Base-by-base conservation (phyloP, 2,329 filamentous ascomycete genomes). In the Calonectria hongkongensis region DNA sequence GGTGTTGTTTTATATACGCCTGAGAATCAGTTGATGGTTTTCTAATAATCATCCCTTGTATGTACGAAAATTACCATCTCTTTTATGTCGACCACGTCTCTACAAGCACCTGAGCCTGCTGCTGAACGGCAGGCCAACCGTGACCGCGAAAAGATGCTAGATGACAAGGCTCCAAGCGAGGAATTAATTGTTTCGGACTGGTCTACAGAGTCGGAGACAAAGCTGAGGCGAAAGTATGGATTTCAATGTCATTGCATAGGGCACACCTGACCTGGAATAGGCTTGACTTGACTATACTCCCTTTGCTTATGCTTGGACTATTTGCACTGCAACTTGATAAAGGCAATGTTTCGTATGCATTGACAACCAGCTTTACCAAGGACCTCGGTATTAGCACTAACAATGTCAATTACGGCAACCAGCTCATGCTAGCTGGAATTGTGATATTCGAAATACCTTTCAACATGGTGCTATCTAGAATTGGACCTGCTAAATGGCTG, bases 331-430 rank as follows among this genome's bases (percentile, higher is more conserved):
- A 79, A 16, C 73, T 79, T n/a, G 77, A 79, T 64, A 74, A 74
- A n/a, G 74, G 67, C 39, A 86, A 85, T 73, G 86, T 87, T 68
- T 84, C 84, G 63, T 88, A 87, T 36, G 88, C 87, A 13, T 75
- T 89, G 51, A 89, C 87, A 2, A 87, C 88, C 50, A 85, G 83
- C 30, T 85, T 89, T 70, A 83, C 86, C 7, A 73, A 83, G 18
- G 87, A 89, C 71, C 82, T 89, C 4, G 80, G 82, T 16, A 86
- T 89, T 73, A 86, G 83, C 3, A 87, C 87, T 15, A 84, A 87
- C 72, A 84, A 89, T 65, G 85, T 88, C 73, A 89, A 89, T 51
- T 78, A 87, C 18, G 88, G 88, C 5, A 84, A 87, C 13, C 86
- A 87, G 73, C 81, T 89, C 63, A 80, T 87, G 15, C 85, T 84